phyloP scores from a whole-genome alignment of 192 early-diverging fungal species.

The Oehlia diaphana region DNA sequence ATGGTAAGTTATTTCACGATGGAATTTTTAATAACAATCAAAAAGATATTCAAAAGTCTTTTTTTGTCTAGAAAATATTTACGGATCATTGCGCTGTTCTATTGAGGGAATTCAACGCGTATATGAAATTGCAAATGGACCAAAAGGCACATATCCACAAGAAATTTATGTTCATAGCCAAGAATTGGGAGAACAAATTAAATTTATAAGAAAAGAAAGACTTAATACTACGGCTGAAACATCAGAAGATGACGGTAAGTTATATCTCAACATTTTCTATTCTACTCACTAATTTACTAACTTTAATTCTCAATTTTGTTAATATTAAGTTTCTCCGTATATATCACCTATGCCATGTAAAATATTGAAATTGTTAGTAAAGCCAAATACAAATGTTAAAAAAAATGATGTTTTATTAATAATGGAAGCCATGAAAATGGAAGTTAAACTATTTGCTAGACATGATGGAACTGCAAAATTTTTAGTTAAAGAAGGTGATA shows the following conservation, averaged over 20 bases:
- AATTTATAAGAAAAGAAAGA: constrained; percentile 44
- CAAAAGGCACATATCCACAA: constrained; percentile 32
- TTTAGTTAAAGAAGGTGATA: constrained; percentile 77
- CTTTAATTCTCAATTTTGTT: neutral
- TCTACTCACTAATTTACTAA: neutral
- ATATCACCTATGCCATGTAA: constrained; percentile 65
- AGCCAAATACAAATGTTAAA: constrained; percentile 67
- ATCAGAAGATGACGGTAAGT: constrained; percentile 45
- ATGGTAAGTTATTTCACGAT: neutral
- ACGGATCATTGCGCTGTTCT: neutral
- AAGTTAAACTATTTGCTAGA: constrained; percentile 80
- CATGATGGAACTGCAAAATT: constrained; percentile 85
- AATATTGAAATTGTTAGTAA: constrained; percentile 78
- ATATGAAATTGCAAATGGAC: constrained; percentile 51
- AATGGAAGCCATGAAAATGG: constrained; percentile 69
- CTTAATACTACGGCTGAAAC: constrained; percentile 41
- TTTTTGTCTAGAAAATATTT: neutral
- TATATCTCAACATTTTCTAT: neutral
- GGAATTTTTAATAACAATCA: neutral
- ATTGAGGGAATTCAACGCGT: constrained; percentile 49
- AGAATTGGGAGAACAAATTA: constrained; percentile 44
- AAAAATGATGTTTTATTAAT: constrained; percentile 60
- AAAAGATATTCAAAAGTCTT: neutral
- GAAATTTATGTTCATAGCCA: constrained; percentile 55
- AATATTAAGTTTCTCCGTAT: constrained; percentile 49